Base-by-base conservation (phyloP, 2,329 filamentous ascomycete species). In the Trichoderma koningii region DNA sequence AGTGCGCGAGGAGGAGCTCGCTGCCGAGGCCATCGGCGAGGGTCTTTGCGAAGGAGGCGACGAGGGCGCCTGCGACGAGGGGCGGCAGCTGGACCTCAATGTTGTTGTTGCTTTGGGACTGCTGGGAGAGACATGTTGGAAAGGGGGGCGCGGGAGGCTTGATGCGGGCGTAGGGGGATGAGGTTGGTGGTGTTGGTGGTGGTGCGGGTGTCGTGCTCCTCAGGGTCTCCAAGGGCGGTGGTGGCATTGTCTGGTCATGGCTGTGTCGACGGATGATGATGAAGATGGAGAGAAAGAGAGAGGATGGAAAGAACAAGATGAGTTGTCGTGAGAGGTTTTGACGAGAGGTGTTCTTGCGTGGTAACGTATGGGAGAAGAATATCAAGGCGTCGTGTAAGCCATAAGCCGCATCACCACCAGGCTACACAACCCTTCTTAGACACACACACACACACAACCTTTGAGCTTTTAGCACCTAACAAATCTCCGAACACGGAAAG, bases 1-100 rank as follows among this genome's bases (percentile, higher is more conserved):
- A 78, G 64, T 78, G 73, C 5, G 75, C 74, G 57, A 78, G 72
- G 21, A 78, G 72, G 23, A 78, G 73, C 21, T 75, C 74, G 68
- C 78, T 76, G 61, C 72, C 69, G 48, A 78, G 68, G 3, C 72
- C 73, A 26, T 77, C 74, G 38, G 73, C 74, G 53, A 78, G 68
- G 30, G 74, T 70, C 47, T 71, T 70, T 12, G 76, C 74, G 66
- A 78, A 78, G n/a, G 76, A 72, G 7, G 73, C 71, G 41, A 71
- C 70, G 38, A 78, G 66, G 4, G 75, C 74, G 30, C 76, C 76
- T 17, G 76, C 74, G 51, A 78, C 72, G 6, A 78, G 72, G 42
- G 76, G 74, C 50, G 76, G 76, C 0, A 77, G 68, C 51, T 75
- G 71, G 47, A 78, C 71, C 55, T 75, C 75, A 62, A 72, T 70